These are phyloP conservation scores for Diphasiastrum complanatum DNA, from an alignment of 83 land plant genomes.

Conservation along the genomic window DNA sequence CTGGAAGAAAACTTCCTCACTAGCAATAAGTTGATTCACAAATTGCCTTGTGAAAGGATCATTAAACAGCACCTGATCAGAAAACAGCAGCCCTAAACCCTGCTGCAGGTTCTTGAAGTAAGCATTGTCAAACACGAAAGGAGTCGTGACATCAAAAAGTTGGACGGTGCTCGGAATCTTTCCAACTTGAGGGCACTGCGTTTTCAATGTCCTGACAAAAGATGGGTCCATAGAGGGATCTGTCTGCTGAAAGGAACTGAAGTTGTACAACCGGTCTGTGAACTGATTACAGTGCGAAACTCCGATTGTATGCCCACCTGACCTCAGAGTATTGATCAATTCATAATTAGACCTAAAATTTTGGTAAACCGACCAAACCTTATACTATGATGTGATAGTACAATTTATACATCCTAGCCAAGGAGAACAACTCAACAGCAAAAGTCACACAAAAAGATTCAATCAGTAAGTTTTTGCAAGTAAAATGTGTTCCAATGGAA, in stretches of 20 bases:
- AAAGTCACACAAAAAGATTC: too few relatives aligned
- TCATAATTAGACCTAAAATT: too few relatives aligned
- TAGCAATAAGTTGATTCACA: slow-evolving; percentile 7
- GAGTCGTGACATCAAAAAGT: slow-evolving; percentile 10
- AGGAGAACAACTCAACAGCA: too few relatives aligned
- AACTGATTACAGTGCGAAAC: slow-evolving; percentile 20
- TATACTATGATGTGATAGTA: too few relatives aligned
- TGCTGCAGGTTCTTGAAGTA: slow-evolving; percentile 14
- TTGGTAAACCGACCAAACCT: too few relatives aligned
- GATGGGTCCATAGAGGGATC: slow-evolving; percentile 16
- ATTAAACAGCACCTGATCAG: slow-evolving; percentile 10
- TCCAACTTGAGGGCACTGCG: slow-evolving; percentile 14
- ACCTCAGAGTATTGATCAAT: too few relatives aligned
- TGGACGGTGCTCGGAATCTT: slow-evolving; percentile 12
- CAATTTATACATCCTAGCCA: too few relatives aligned
- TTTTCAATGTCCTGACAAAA: not conserved
- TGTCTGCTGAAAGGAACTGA: not conserved
- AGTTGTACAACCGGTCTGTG: slow-evolving; percentile 4
- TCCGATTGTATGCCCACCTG: slow-evolving; percentile 27
- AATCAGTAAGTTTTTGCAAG: too few relatives aligned
- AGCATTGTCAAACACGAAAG: slow-evolving; percentile 10
- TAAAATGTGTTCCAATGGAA: too few relatives aligned
- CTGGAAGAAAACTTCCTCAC: slow-evolving; percentile 12
- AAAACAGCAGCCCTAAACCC: slow-evolving; percentile 10
- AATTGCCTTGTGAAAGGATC: slow-evolving; percentile 7